Evolutionary conservation across 805 yeast species (phyloP).

Genomic region (Cyberlindnera sargentensis): DNA sequence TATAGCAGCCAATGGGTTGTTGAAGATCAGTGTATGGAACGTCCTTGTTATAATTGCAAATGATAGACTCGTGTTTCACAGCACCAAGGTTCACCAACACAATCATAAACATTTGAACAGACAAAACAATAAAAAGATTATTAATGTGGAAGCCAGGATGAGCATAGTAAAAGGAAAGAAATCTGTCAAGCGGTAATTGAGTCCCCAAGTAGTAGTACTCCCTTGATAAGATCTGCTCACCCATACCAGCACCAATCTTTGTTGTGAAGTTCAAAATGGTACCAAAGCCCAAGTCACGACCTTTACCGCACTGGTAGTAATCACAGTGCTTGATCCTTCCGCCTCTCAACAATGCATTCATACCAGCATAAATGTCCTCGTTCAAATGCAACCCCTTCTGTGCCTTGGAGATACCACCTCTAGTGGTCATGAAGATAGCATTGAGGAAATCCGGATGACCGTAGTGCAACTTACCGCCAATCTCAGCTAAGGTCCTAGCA

Average conservation of each 20-base stretch:
- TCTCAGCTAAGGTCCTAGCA: constrained; percentile 87
- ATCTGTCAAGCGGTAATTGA: constrained; percentile 80
- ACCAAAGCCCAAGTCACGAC: constrained; percentile 90
- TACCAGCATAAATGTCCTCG: constrained; percentile 95
- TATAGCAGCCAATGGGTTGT: constrained; percentile 78
- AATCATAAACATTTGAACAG: constrained; percentile 82
- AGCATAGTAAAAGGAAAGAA: constrained; percentile 89
- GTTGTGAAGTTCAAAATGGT: constrained; percentile 90
- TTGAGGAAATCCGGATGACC: constrained; percentile 96
- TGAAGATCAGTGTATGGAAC: constrained; percentile 68
- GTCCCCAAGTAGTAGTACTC: constrained; percentile 91
- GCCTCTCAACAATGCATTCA: constrained; percentile 82
- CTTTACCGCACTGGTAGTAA: constrained; percentile 94
- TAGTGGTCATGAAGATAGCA: constrained; percentile 84
- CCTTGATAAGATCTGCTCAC: constrained; percentile 87
- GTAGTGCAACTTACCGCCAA: constrained; percentile 91
- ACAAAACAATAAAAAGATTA: constrained; percentile 77
- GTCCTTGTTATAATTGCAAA: constrained; percentile 60
- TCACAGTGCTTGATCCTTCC: constrained; percentile 95
- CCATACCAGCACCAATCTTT: constrained; percentile 98
- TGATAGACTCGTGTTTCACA: constrained; percentile 60
- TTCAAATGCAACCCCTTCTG: constrained; percentile 89
- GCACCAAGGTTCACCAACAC: constrained; percentile 76
- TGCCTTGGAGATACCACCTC: constrained; percentile 95
- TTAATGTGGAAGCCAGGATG: constrained; percentile 96